Conservation (phyloP, 164 flowering plant species). For the Hamamelis virginiana region DNA sequence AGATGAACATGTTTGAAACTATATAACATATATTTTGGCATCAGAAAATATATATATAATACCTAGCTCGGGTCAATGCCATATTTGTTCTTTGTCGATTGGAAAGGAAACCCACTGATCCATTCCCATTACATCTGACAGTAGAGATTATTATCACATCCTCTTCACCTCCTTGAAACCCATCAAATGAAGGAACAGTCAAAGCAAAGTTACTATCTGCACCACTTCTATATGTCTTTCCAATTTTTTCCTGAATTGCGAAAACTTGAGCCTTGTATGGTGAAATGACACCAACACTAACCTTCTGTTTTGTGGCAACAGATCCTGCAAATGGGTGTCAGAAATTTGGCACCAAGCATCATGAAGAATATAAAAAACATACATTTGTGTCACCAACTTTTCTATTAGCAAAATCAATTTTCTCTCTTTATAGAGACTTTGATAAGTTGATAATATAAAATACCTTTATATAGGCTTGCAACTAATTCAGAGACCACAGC, state of each 20-base stretch:
- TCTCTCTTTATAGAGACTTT: too few species aligned
- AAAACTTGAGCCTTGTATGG: constrained; percentile 45
- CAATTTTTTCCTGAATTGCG: constrained; percentile 32
- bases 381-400: not conserved
- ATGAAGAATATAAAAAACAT: not conserved
- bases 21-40: not conserved
- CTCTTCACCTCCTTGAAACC: constrained; percentile 50
- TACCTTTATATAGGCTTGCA: constrained; percentile 7
- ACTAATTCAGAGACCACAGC: not conserved
- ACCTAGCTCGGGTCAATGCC: constrained; percentile 46
- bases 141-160: constrained; percentile 46
- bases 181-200: constrained; percentile 39
- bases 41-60: not conserved
- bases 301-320: constrained; percentile 7
- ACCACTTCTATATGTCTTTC: constrained; percentile 3
- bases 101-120: constrained; percentile 41
- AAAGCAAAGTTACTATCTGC: constrained; percentile 19
- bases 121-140: constrained; percentile 35
- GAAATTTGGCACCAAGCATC: not conserved
- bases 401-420: too few species aligned
- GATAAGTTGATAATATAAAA: too few species aligned
- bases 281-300: constrained; percentile 45
- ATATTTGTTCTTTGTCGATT: constrained; percentile 38
- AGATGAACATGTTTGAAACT: too few species aligned
- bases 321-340: constrained; percentile 13